Evolutionary conservation across 2,329 filamentous ascomycete genomes (phyloP), one percentile per base, ranked within the genome.

Genomic region (Ceratocystis colombiana): DNA sequence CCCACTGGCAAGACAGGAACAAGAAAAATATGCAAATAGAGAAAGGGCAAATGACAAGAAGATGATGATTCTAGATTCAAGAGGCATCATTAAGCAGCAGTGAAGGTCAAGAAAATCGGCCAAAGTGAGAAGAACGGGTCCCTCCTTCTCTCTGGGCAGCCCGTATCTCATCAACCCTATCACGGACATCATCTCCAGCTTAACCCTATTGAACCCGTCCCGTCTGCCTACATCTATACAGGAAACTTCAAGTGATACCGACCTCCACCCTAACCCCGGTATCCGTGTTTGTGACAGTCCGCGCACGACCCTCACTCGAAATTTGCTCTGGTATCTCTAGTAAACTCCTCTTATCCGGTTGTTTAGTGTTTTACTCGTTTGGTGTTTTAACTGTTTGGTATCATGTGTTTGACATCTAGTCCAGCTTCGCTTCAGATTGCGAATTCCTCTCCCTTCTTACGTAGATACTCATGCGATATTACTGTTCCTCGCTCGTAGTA

Each of bases 351-450:
- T 41, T 46, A 33, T 59, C 55, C 55, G 6, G 33, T 28, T 37
- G 55, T 59, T 59, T 59, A n/a, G 53, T n/a, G 53, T 59, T 59
- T 59, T 59, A 59, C 20, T 25, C 25, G 50, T 55, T 55, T 55
- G 8, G 53, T 7, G n/a, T 20, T 57, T 57, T 28, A 12, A 33
- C 28, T 57, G 53, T 57, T 33, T 57, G 53, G 53, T 25, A 57
- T 50, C 48, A 50, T 50, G 48, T 50, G 48, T 50, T 55, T 59
- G 55, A 37, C 30, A 37, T 59, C 28, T 37, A 33, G 55, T 37
- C 55, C 55, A 30, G 30, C 30, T 59, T 17, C 28, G 55, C 55
- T 59, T n/a, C 28, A 53, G 55, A 17, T 20, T 59, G 55, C 55
- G 55, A 59, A 20, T 15, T 25, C 33, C 28, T 30, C 28, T 59